A percentile compares a stretch with the other conserved stretches of the same genome.
Evolutionary conservation across 2,329 filamentous ascomycete species (phyloP).

Genomic region (Fusarium praegraminearum): DNA sequence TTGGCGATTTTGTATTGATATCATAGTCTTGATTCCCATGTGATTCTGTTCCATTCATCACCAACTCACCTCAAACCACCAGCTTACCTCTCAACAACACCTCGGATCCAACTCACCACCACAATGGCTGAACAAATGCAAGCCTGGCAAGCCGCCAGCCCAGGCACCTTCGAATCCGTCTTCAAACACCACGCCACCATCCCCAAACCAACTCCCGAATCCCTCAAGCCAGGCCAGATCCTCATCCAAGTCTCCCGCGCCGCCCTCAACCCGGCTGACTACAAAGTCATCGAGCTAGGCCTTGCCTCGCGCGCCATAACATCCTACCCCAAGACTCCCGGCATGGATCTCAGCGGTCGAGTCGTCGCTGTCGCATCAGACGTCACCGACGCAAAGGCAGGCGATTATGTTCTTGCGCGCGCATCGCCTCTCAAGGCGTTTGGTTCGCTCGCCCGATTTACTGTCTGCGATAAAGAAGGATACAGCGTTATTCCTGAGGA

Average conservation of each 20-base stretch:
- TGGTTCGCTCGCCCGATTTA: conserved; percentile 60
- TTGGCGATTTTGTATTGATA: conserved; percentile 3
- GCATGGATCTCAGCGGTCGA: conserved; percentile 64
- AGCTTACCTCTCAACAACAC: neutral
- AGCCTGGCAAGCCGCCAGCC: conserved; percentile 47
- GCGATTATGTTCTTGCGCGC: conserved; percentile 60
- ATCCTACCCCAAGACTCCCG: conserved; percentile 57
- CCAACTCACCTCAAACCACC: no score
- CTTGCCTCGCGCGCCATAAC: conserved; percentile 51
- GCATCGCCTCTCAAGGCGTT: conserved; percentile 46
- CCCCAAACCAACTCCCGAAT: conserved; percentile 34
- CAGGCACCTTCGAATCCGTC: conserved; percentile 44
- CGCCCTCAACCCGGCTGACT: conserved; percentile 63
- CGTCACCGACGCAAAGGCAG: conserved; percentile 51
- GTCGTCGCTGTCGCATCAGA: conserved; percentile 54
- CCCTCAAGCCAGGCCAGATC: conserved; percentile 50
- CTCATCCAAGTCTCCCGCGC: conserved; percentile 59
- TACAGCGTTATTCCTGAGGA: conserved; percentile 56
- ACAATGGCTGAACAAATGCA: conserved; percentile 43
- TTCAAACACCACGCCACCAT: conserved; percentile 40
- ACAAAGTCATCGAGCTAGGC: conserved; percentile 60
- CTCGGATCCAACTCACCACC: no score
- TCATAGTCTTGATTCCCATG: neutral
- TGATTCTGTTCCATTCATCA: neutral
- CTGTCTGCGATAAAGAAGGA: conserved; percentile 50